Evolutionary conservation across 2,329 filamentous ascomycete species (phyloP).

Genomic region (Apiospora kogelbergensis): DNA sequence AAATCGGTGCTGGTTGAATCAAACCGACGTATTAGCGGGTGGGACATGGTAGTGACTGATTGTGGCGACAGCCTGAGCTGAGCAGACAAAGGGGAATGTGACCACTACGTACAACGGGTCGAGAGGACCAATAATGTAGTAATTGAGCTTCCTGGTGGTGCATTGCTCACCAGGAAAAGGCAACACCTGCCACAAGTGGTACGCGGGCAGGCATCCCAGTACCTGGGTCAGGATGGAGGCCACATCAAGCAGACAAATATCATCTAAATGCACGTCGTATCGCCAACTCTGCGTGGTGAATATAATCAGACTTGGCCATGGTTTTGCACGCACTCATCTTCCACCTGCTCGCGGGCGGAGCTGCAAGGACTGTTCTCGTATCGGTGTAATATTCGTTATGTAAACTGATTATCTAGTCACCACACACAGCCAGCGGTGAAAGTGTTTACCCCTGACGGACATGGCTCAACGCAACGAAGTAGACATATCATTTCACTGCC

Average conservation of each 20-base stretch:
- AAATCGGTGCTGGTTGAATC: neutral
- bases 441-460: too few species aligned
- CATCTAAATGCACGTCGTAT: neutral
- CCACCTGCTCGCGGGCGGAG: too few species aligned
- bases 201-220: constrained; percentile 11
- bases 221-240: constrained; percentile 5
- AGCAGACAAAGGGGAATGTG: too few species aligned
- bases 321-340: too few species aligned
- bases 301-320: neutral
- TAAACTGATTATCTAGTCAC: too few species aligned
- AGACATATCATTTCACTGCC: neutral
- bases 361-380: too few species aligned
- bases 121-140: constrained; percentile 10
- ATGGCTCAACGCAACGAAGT: too few species aligned
- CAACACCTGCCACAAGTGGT: constrained; percentile 12
- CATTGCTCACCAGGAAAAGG: constrained; percentile 15
- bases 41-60: neutral
- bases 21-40: neutral
- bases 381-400: too few species aligned
- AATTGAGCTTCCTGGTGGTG: constrained; percentile 12
- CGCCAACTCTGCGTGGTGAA: neutral
- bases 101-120: constrained; percentile 5
- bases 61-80: neutral
- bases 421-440: too few species aligned
- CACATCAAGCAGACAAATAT: neutral